Base-by-base conservation (phyloP, 148 eudicot species). In the Heliamphora exappendiculata region DNA sequence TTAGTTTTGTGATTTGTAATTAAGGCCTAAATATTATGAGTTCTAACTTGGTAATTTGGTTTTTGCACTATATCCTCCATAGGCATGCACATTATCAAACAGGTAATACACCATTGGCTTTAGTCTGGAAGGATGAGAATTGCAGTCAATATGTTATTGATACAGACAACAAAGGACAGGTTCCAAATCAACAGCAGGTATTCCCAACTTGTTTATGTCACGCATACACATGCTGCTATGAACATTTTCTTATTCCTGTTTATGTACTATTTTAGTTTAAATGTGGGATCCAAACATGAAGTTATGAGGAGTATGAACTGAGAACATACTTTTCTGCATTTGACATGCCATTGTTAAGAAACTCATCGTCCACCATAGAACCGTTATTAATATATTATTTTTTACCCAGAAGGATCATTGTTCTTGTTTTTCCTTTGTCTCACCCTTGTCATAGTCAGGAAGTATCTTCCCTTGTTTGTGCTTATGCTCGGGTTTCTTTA, bases 61-160 rank as follows among this genome's bases (percentile, higher is more conserved):
- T 41, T 53, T 39, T 57, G 74, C 31, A 14, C 5, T 74, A 22
- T 67, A 53, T 36, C 58, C 20, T 75, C 20, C 51, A 58, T 75
- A 94, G 98, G 89, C 89, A 94, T 84, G 90, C 98, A 78, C 97
- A 92, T 78, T 94, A 94, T 89, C 91, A 94, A 82, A 74, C 90
- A 44, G 98, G 98, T 64, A 94, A 92, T 85, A 94, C 98, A 54
- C 98, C 98, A 36, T 77, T 92, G 85, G 85, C 86, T 7, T 78
- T 94, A 72, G 96, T 94, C 39, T 94, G 98, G 98, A 94, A 94
- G 89, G 98, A 94, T 82, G 93, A 88, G 51, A 87, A 78, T 77
- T 94, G 98, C 79, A 92, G 98, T 79, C 94, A 86, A 76, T 94
- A 92, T 81, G 96, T 92, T 60, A 84, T 94, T 84, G 98, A 94